These are phyloP conservation scores for Ophiocordyceps australis DNA, from an alignment of 2,329 filamentous ascomycete genomes.

Conservation along the genomic window DNA sequence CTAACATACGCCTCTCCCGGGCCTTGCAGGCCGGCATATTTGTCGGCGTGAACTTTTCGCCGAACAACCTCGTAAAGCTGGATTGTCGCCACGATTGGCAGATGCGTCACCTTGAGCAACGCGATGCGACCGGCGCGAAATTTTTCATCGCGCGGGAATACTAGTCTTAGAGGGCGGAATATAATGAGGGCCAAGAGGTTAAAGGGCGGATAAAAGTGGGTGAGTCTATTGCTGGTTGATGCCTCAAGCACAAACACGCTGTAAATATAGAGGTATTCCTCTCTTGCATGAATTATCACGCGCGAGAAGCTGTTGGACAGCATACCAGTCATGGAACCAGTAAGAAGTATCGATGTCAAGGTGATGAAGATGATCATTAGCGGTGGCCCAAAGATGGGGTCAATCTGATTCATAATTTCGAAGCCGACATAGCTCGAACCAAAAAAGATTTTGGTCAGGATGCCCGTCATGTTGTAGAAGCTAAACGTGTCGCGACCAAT, in stretches of 20 bases:
- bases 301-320: conserved; percentile 57
- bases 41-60: conserved; percentile 19
- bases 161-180: conserved; percentile 53
- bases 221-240: conserved; percentile 49
- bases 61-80: conserved; percentile 43
- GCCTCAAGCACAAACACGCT: conserved; percentile 46
- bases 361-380: conserved; percentile 58
- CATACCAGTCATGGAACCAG: conserved; percentile 63
- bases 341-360: conserved; percentile 60
- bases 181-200: conserved; percentile 58
- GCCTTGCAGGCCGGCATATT: conserved; percentile 29
- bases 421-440: conserved; percentile 62
- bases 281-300: conserved; percentile 43
- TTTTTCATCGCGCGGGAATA: conserved; percentile 42
- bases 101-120: conserved; percentile 43
- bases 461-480: conserved; percentile 52
- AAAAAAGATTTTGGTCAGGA: conserved; percentile 66
- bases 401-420: conserved; percentile 42
- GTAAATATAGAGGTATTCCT: conserved; percentile 68
- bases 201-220: conserved; percentile 52
- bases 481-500: conserved; percentile 54
- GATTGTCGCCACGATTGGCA: conserved; percentile 53
- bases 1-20: conserved; percentile 13
- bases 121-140: conserved; percentile 44
- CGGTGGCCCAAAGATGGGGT: conserved; percentile 38